Conservation (phyloP, 768 basidiomycete species). For the Boletus sp. region DNA sequence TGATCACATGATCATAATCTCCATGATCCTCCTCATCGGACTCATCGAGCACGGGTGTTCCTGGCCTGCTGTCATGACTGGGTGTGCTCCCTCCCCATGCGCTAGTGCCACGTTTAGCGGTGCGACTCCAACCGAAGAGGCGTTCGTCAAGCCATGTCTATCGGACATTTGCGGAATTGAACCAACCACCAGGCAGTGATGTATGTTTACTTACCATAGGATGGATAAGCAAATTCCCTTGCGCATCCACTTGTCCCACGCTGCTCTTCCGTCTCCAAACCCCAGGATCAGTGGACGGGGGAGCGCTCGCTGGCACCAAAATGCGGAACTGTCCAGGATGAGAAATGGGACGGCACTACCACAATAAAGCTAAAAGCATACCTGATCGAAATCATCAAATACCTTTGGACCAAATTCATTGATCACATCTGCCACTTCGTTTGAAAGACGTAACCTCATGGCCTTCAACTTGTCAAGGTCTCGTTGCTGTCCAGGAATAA, state of each 20-base stretch:
- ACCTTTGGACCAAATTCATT: slow-evolving; percentile 87
- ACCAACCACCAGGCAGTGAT: neutral
- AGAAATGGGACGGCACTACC: neutral
- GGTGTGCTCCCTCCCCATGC: slow-evolving; percentile 70
- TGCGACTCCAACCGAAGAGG: slow-evolving; percentile 88
- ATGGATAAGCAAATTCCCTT: slow-evolving; percentile 81
- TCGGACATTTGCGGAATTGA: slow-evolving; percentile 1
- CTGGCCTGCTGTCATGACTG: slow-evolving; percentile 61
- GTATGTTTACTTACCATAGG: slow-evolving; percentile 62
- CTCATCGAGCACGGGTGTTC: slow-evolving; percentile 74
- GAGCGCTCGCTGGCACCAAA: slow-evolving; percentile 75
- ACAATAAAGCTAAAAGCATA: slow-evolving; percentile 32
- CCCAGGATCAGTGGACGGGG: slow-evolving; percentile 74
- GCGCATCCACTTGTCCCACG: slow-evolving; percentile 80
- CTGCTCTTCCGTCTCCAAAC: slow-evolving; percentile 80
- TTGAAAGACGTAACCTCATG: slow-evolving; percentile 71
- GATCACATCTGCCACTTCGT: slow-evolving; percentile 80
- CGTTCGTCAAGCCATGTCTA: slow-evolving; percentile 91
- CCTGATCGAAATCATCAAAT: slow-evolving; percentile 85
- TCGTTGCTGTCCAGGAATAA: slow-evolving; percentile 85
- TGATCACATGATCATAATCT: slow-evolving; percentile 88
- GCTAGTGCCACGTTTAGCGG: slow-evolving; percentile 74
- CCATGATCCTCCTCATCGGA: slow-evolving; percentile 87
- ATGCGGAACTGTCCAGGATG: slow-evolving; percentile 61
- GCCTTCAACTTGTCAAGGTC: slow-evolving; percentile 74